Conservation (phyloP, 192 early-diverging fungal genomes). For the Entrophospora sp. region DNA sequence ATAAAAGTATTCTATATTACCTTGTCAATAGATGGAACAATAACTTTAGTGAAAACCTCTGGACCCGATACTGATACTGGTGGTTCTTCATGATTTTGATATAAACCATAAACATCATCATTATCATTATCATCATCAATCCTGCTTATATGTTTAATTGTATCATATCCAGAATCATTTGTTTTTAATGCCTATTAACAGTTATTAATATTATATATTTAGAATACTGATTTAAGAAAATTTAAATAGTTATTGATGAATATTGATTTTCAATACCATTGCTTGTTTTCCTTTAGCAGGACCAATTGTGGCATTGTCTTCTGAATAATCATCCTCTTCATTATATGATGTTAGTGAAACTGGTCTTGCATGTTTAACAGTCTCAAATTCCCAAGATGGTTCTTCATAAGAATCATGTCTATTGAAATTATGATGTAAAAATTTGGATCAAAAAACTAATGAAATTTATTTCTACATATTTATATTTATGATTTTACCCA, state of each 20-base stretch:
- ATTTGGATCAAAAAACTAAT: no score
- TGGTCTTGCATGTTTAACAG: slow-evolving; percentile 31
- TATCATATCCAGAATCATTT: slow-evolving; percentile 33
- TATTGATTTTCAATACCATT: neutral
- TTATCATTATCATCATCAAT: slow-evolving; percentile 19
- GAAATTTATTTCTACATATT: no score
- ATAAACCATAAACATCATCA: slow-evolving; percentile 15
- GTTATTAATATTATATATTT: neutral
- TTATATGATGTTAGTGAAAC: slow-evolving; percentile 12
- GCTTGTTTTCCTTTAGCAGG: slow-evolving; percentile 19
- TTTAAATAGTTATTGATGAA: neutral
- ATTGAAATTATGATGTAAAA: no score
- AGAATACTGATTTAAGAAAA: neutral
- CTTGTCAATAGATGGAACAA: slow-evolving; percentile 16
- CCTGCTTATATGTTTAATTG: slow-evolving; percentile 22
- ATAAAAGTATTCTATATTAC: neutral
- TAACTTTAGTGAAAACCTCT: slow-evolving; percentile 27
- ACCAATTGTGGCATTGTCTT: slow-evolving; percentile 14
- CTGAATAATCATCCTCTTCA: slow-evolving; percentile 9
- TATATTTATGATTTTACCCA: neutral
- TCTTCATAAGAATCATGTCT: slow-evolving; percentile 32
- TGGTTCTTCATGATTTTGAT: slow-evolving; percentile 8
- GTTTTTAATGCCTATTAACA: slow-evolving; percentile 6
- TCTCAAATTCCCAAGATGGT: slow-evolving; percentile 49
- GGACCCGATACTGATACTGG: slow-evolving; percentile 24